phyloP scores from a whole-genome alignment of 2,329 filamentous ascomycete species.

The Fusarium algeriense region DNA sequence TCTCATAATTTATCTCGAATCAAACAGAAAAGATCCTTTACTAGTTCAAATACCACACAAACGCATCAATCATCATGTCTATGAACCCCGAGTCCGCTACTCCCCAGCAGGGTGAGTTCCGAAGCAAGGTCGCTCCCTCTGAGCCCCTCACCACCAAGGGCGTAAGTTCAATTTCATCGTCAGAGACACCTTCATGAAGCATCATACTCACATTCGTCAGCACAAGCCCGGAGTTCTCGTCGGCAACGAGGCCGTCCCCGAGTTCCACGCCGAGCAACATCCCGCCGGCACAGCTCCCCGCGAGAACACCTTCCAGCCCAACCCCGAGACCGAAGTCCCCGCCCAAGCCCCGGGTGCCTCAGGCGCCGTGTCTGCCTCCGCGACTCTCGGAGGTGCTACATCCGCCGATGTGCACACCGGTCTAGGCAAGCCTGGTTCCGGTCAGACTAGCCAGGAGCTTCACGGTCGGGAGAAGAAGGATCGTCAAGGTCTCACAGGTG shows the following conservation, averaged over 20 bases:
- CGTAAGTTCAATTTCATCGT: conserved; percentile 55
- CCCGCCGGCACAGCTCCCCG: conserved; percentile 73
- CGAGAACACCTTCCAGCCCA: conserved; percentile 56
- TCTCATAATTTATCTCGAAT: neutral
- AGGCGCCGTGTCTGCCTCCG: conserved; percentile 49
- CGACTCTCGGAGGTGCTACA: conserved; percentile 59
- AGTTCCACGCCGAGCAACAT: conserved; percentile 72
- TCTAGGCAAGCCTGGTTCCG: conserved; percentile 58
- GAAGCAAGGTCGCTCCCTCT: conserved; percentile 61
- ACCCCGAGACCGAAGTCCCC: conserved; percentile 52
- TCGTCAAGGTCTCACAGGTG: conserved; percentile 55
- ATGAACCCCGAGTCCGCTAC: conserved; percentile 66
- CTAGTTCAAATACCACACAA: neutral
- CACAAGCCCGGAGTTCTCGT: conserved; percentile 73
- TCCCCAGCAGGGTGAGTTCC: conserved; percentile 67
- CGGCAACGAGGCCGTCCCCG: conserved; percentile 69
- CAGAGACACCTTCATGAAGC: neutral
- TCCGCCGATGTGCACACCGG: conserved; percentile 59
- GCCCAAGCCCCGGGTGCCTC: conserved; percentile 51
- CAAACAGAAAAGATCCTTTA: neutral
- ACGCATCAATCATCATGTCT: conserved; percentile 53
- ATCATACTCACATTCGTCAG: conserved; percentile 54
- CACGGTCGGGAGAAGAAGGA: conserved; percentile 55
- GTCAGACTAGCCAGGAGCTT: conserved; percentile 57
- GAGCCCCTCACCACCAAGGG: conserved; percentile 67